phyloP scores from a whole-genome alignment of 73 alveolate genomes.

The Paramecium pentaurelia region DNA sequence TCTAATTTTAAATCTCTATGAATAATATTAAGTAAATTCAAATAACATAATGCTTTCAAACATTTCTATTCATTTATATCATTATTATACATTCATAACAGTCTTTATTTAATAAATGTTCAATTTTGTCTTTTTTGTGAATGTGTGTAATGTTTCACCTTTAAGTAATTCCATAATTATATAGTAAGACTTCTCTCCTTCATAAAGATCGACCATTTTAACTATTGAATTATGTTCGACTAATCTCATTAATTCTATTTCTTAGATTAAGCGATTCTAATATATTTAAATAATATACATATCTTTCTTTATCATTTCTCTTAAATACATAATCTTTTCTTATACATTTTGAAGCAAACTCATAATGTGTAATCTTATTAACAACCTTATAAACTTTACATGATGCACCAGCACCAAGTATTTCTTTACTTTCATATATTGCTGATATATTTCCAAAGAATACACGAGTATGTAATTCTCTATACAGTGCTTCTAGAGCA shows the following conservation, averaged over 20 bases:
- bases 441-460: slow-evolving; percentile 26
- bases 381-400: background rate
- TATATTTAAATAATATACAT: background rate
- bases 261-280: background rate
- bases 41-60: slow-evolving; percentile 52
- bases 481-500: background rate
- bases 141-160: background rate
- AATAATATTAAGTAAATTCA: slow-evolving; percentile 50
- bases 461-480: background rate
- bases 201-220: slow-evolving; percentile 1
- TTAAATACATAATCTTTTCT: slow-evolving; percentile 29
- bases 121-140: background rate
- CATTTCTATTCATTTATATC: background rate
- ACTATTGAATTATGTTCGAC: background rate
- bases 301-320: background rate
- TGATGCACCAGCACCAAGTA: slow-evolving; percentile 1
- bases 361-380: background rate
- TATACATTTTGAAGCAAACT: slow-evolving; percentile 27
- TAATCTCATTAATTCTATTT: background rate
- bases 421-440: background rate
- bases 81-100: background rate
- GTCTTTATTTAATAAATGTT: background rate
- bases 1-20: slow-evolving; percentile 76
- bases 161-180: background rate
- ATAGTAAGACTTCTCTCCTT: slow-evolving; percentile 20